phyloP scores from a whole-genome alignment of 805 yeast genomes.

The Yarrowia keelungensis region DNA sequence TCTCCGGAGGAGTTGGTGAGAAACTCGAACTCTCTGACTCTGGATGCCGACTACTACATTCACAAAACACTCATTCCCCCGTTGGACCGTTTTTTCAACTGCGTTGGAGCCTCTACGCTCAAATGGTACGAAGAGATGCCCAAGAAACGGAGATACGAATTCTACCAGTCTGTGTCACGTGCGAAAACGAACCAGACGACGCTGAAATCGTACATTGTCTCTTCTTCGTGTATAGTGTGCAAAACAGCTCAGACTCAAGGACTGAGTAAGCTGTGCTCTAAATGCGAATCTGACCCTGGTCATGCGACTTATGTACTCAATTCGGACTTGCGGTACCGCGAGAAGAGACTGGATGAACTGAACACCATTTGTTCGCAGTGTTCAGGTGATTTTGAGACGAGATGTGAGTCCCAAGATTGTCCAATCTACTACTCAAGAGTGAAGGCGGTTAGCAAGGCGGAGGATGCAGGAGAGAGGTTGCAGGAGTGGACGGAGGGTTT shows the following conservation, averaged over 20 bases:
- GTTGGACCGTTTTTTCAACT: slow-evolving; percentile 77
- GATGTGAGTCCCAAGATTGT: slow-evolving; percentile 71
- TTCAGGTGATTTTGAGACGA: slow-evolving; percentile 47
- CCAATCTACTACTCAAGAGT: slow-evolving; percentile 63
- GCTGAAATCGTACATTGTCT: slow-evolving; percentile 20
- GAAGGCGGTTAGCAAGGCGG: slow-evolving; percentile 51
- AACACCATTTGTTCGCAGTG: slow-evolving; percentile 48
- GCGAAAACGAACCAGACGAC: slow-evolving; percentile 38
- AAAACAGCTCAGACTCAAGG: slow-evolving; percentile 16
- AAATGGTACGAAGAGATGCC: slow-evolving; percentile 82
- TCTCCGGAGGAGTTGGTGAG: slow-evolving; percentile 77
- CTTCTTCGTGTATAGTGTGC: slow-evolving; percentile 11
- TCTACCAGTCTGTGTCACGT: background rate
- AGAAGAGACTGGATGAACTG: slow-evolving; percentile 42
- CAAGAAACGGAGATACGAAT: slow-evolving; percentile 45
- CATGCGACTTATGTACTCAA: slow-evolving; percentile 41
- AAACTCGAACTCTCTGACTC: slow-evolving; percentile 51
- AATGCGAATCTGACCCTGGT: slow-evolving; percentile 38
- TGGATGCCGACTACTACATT: slow-evolving; percentile 88
- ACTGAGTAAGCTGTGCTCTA: slow-evolving; percentile 41
- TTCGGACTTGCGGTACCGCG: slow-evolving; percentile 40
- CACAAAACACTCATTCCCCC: slow-evolving; percentile 88
- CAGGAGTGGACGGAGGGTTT: slow-evolving; percentile 13
- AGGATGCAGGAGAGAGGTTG: slow-evolving; percentile 24
- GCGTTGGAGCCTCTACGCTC: slow-evolving; percentile 80